Percentiles rank a stretch among this genome's conserved stretches.
These are phyloP conservation scores for Hawksworthiomyces lignivorus DNA, from an alignment of 2,329 filamentous ascomycete species.

Conservation along the genomic window DNA sequence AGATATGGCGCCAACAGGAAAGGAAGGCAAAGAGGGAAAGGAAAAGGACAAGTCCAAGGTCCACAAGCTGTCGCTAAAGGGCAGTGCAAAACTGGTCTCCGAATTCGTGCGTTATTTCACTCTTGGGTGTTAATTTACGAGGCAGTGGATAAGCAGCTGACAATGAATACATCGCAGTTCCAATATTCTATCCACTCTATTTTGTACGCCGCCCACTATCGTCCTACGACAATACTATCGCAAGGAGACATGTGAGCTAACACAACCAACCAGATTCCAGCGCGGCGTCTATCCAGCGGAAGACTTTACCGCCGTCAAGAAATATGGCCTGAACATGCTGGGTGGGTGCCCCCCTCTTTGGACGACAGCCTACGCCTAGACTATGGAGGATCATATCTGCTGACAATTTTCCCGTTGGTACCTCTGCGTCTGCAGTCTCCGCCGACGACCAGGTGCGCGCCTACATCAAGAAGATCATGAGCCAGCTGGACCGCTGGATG, in stretches of 20 bases:
- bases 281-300: conserved; percentile 82
- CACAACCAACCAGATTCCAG: too few relatives aligned
- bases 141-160: conserved; percentile 2
- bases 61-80: conserved; percentile 88
- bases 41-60: conserved; percentile 74
- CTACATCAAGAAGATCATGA: conserved; percentile 99
- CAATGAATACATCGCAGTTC: conserved; percentile 53
- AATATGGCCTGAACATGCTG: conserved; percentile 98
- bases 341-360: too few relatives aligned
- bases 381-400: neutral
- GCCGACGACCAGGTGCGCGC: conserved; percentile 97
- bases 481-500: conserved; percentile 97
- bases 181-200: conserved; percentile 99
- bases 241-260: too few relatives aligned
- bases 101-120: conserved; percentile 90
- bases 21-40: too few relatives aligned
- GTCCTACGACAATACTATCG: neutral
- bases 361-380: too few relatives aligned
- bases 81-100: conserved; percentile 76
- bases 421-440: too few relatives aligned
- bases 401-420: conserved; percentile 24
- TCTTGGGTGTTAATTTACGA: too few relatives aligned
- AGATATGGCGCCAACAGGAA: conserved; percentile 13
- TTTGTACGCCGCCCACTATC: conserved; percentile 49
- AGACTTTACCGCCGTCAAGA: conserved; percentile 96